These are phyloP conservation scores for Saccharum officinarum DNA, from an alignment of 176 grass and related monocot genomes.

Conservation along the genomic window DNA sequence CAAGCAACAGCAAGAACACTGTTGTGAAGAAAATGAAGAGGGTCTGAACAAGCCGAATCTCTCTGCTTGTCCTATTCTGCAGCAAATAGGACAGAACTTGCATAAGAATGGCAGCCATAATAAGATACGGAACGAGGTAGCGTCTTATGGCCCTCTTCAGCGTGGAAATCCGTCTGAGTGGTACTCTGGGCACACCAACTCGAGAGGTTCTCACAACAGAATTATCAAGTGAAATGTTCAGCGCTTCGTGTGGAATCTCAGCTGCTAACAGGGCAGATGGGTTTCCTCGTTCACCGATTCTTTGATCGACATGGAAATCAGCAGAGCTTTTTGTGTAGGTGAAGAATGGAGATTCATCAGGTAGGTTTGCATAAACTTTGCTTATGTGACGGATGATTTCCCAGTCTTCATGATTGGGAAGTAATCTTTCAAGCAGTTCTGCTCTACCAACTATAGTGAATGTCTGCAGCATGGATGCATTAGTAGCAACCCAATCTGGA, in stretches of 20 bases:
- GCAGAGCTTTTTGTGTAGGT: constrained; percentile 49
- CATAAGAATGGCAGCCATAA: constrained; percentile 26
- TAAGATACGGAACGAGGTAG: constrained; percentile 31
- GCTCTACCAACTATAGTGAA: constrained; percentile 42
- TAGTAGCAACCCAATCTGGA: constrained; percentile 40
- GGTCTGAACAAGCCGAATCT: constrained; percentile 38
- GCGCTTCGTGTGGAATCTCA: not conserved
- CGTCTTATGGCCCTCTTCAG: constrained; percentile 15
- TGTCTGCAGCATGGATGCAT: constrained; percentile 31
- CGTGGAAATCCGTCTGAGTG: not conserved
- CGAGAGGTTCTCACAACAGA: constrained; percentile 2
- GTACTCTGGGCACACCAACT: not conserved
- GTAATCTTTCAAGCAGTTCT: constrained; percentile 51
- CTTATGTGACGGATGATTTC: constrained; percentile 38
- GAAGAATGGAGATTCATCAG: constrained; percentile 48
- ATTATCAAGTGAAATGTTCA: not conserved
- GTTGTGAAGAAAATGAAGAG: constrained; percentile 45
- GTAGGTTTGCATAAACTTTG: constrained; percentile 52
- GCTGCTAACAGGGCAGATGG: not conserved
- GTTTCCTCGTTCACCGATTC: constrained; percentile 28
- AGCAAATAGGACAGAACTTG: constrained; percentile 36
- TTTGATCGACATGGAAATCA: constrained; percentile 52
- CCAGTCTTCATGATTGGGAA: constrained; percentile 44
- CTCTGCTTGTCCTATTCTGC: constrained; percentile 30
- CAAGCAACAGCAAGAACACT: constrained; percentile 37